phyloP scores from a whole-genome alignment of 768 basidiomycete genomes.

The Russula sp. region DNA sequence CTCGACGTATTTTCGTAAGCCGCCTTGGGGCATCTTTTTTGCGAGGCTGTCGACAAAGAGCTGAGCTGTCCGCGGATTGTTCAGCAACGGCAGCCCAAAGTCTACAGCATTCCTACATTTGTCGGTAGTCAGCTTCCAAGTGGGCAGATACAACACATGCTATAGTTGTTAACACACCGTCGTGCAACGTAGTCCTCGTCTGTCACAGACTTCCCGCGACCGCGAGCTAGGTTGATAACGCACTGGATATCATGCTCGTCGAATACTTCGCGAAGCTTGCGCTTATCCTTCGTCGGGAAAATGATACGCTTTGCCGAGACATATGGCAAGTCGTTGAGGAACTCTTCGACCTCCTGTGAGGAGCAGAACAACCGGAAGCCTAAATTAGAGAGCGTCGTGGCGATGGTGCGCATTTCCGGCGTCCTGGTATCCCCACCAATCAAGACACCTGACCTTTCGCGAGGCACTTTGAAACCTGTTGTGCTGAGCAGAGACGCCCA shows the following conservation, averaged over 20 bases:
- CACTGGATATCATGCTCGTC: constrained; percentile 92
- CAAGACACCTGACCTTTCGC: constrained; percentile 79
- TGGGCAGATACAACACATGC: constrained; percentile 4
- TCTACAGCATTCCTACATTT: constrained; percentile 25
- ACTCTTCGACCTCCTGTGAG: constrained; percentile 72
- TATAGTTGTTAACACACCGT: constrained; percentile 47
- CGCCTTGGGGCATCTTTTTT: constrained; percentile 79
- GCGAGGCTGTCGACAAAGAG: constrained; percentile 89
- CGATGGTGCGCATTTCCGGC: constrained; percentile 83
- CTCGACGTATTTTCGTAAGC: constrained; percentile 74
- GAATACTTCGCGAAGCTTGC: constrained; percentile 89
- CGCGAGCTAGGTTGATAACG: constrained; percentile 88
- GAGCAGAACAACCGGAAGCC: constrained; percentile 97
- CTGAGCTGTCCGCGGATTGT: constrained; percentile 84
- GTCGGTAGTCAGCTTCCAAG: constrained; percentile 3
- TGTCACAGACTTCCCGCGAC: constrained; percentile 66
- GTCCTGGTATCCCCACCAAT: constrained; percentile 86
- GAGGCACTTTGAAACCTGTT: constrained; percentile 92
- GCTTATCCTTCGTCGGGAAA: constrained; percentile 96
- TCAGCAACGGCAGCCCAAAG: constrained; percentile 77
- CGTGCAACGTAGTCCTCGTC: constrained; percentile 98
- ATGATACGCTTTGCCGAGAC: constrained; percentile 84
- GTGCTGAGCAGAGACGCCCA: constrained; percentile 94
- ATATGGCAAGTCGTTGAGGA: constrained; percentile 74
- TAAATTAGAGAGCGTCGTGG: constrained; percentile 73